Base-by-base conservation (phyloP, 1,284 basidiomycete genomes). In the Sanguinoderma infundibulare region DNA sequence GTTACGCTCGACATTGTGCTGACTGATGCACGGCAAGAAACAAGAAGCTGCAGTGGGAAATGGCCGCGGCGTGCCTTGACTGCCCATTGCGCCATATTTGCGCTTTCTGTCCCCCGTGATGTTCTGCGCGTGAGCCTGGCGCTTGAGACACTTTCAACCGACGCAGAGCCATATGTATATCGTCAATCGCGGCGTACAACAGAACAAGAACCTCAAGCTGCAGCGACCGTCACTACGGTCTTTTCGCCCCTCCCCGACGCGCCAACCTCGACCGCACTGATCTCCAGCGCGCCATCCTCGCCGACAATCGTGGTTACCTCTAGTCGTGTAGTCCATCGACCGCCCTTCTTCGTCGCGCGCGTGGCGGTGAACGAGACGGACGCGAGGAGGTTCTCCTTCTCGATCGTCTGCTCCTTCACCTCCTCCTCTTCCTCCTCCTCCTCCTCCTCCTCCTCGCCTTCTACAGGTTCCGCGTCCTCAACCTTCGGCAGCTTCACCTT, bases 291-390 rank as follows among this genome's bases (percentile, higher is more conserved):
- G 3, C 88, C 90, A 32, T 81, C 79, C 49, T 80, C 73, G 26
- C 81, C 80, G 1, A 91, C 78, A 44, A 87, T 75, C 49, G 90
- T 80, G 70, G 89, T 84, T n/a, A 91, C 82, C 66, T 91, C 80
- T 26, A 95, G 73, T 30, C 81, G 75, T 30, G 86, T 84, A 40
- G 74, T 78, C 78, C 79, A 81, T 62, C 81, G 79, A 6, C 82
- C 81, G 59, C 80, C 78, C n/a, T 75, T 76, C 63, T 82, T 74
- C 62, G 81, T 77, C 28, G 81, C 83, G 50, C 81, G 78, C 62
- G 81, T 79, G 42, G 86, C 82, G 9, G 81, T 78, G 17, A 87
- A 70, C 28, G 78, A 75, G 50, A 92, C 70, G 38, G 84, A 81
- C 15, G 86, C 85, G 28, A 93, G 73, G 44, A 84, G 79, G 1